These are phyloP conservation scores for Epichloe gansuensis DNA, from an alignment of 2,329 filamentous ascomycete genomes.

Conservation along the genomic window DNA sequence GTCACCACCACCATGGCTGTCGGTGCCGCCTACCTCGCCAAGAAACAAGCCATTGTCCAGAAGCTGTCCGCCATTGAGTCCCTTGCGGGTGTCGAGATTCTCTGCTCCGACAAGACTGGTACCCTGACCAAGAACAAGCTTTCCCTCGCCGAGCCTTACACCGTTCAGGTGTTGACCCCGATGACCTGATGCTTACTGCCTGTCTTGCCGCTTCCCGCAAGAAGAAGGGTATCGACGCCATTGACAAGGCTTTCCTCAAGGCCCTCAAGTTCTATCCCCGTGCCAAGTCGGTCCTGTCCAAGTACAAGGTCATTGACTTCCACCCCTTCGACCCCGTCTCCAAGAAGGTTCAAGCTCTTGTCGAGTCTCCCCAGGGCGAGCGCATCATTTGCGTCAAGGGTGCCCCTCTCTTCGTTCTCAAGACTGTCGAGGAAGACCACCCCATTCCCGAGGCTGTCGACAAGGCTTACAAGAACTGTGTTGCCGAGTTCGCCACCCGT, in stretches of 20 bases:
- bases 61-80: constrained; percentile 89
- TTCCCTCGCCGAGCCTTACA: constrained; percentile 74
- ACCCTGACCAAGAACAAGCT: constrained; percentile 93
- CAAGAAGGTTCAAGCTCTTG: constrained; percentile 80
- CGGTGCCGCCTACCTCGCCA: constrained; percentile 80
- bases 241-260: constrained; percentile 91
- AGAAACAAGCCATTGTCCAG: constrained; percentile 88
- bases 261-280: constrained; percentile 69
- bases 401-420: constrained; percentile 76
- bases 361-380: constrained; percentile 74
- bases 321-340: constrained; percentile 84
- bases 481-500: constrained; percentile 81
- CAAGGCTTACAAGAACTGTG: constrained; percentile 81
- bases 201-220: constrained; percentile 83
- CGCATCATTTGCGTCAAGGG: constrained; percentile 84
- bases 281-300: constrained; percentile 67
- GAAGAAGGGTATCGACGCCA: constrained; percentile 91
- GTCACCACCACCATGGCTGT: constrained; percentile 94
- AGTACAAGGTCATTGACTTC: constrained; percentile 79
- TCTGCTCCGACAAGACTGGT: constrained; percentile 76
- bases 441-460: constrained; percentile 65
- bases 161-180: constrained; percentile 66
- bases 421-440: constrained; percentile 78
- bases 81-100: constrained; percentile 82
- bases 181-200: constrained; percentile 86